A percentile compares a stretch with the other conserved stretches of the same genome.
These are phyloP conservation scores for Schizopora paradoxa DNA, from an alignment of 1,284 basidiomycete genomes.

Conservation along the genomic window DNA sequence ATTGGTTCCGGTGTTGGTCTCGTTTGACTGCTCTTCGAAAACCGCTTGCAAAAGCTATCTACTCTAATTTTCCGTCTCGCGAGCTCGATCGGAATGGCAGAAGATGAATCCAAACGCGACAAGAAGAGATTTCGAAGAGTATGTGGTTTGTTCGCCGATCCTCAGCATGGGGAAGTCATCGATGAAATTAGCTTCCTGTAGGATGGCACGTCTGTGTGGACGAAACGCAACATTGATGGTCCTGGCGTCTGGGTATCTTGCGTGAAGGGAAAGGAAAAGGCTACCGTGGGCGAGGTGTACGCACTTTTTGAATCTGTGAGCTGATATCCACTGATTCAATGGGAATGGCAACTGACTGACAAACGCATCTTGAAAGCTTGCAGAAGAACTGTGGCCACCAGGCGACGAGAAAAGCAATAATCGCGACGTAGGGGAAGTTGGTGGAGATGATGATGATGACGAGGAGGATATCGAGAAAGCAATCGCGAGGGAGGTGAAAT, in stretches of 20 bases:
- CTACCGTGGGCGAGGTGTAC: slow-evolving; percentile 67
- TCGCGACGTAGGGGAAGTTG: slow-evolving; percentile 29
- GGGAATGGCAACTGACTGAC: slow-evolving; percentile 1
- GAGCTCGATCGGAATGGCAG: too few relatives aligned
- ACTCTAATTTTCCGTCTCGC: too few relatives aligned
- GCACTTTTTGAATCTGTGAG: slow-evolving; percentile 72
- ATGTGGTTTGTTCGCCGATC: too few relatives aligned
- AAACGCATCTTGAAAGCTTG: slow-evolving; percentile 42
- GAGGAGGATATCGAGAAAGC: slow-evolving; percentile 57
- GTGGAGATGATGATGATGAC: slow-evolving; percentile 27
- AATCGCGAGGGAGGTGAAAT: slow-evolving; percentile 62
- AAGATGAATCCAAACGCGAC: too few relatives aligned
- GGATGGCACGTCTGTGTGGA: slow-evolving; percentile 16
- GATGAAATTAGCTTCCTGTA: too few relatives aligned
- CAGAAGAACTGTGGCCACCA: slow-evolving; percentile 63
- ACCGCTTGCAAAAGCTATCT: too few relatives aligned
- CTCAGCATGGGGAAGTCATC: too few relatives aligned
- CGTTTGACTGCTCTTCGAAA: too few relatives aligned
- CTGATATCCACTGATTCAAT: slow-evolving; percentile 9
- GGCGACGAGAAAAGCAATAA: slow-evolving; percentile 21
- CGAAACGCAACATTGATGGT: slow-evolving; percentile 48
- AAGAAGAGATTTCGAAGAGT: too few relatives aligned
- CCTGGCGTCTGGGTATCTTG: slow-evolving; percentile 81
- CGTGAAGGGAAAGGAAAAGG: slow-evolving; percentile 74
- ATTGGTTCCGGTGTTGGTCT: too few relatives aligned